Evolutionary conservation across 192 early-diverging fungal species (phyloP).

Genomic region (Spinellus fusiger): DNA sequence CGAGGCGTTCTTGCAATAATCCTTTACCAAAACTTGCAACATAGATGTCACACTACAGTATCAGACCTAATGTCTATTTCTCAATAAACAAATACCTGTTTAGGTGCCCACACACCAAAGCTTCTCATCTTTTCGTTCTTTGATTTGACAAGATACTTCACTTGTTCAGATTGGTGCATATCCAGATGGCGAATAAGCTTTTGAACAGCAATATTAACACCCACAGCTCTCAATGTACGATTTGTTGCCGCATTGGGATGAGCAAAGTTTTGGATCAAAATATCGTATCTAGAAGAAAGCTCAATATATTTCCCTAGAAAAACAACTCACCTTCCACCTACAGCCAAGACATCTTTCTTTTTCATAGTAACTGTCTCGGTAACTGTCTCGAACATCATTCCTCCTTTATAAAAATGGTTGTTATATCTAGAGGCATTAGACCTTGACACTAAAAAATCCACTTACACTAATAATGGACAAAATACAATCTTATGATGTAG

Average conservation of each 20-base stretch:
- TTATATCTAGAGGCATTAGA: constrained; percentile 29
- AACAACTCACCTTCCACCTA: constrained; percentile 38
- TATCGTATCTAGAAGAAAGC: constrained; percentile 35
- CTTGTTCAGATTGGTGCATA: constrained; percentile 45
- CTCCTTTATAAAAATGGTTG: constrained; percentile 53
- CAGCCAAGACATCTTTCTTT: constrained; percentile 48
- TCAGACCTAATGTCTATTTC: constrained; percentile 10
- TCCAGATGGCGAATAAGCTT: constrained; percentile 61
- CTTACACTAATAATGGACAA: constrained; percentile 46
- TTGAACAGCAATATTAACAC: constrained; percentile 78
- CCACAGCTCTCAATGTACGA: constrained; percentile 54
- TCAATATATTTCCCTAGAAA: not conserved
- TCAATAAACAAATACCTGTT: constrained; percentile 22
- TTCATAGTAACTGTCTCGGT: constrained; percentile 42
- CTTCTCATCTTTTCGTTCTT: constrained; percentile 39
- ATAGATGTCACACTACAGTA: constrained; percentile 59
- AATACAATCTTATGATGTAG: constrained; percentile 46
- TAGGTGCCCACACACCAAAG: constrained; percentile 43
- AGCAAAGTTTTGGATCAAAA: constrained; percentile 45
- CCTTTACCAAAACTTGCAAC: constrained; percentile 80
- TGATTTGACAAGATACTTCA: constrained; percentile 26
- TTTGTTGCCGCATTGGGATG: constrained; percentile 33
- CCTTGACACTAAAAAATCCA: not conserved
- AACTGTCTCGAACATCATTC: constrained; percentile 50
- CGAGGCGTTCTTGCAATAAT: constrained; percentile 67